Conservation (phyloP, 257 asterid species). For the Solanum arcanum region DNA sequence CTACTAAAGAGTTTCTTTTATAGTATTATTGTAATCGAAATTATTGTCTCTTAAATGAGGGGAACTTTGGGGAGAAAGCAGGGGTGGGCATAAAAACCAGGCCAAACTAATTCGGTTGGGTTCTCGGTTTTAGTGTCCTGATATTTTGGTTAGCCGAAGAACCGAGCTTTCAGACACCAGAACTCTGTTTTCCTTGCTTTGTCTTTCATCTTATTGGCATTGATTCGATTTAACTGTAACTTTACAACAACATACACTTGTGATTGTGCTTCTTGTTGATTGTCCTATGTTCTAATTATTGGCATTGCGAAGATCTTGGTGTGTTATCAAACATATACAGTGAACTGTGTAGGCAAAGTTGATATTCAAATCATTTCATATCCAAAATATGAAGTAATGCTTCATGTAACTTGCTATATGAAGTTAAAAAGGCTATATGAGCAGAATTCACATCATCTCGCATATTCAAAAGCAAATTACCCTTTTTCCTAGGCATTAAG, state of each 20-base stretch:
- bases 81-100: neutral
- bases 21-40: neutral
- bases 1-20: neutral
- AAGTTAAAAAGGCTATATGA: neutral
- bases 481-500: neutral
- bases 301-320: neutral
- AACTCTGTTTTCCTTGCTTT: neutral
- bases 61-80: neutral
- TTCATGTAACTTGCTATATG: neutral
- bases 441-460: neutral
- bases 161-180: neutral
- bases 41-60: neutral
- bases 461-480: neutral
- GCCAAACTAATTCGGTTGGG: neutral
- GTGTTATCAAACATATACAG: neutral
- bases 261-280: neutral
- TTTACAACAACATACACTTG: neutral
- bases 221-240: neutral
- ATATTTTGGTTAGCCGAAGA: neutral
- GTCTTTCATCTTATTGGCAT: neutral
- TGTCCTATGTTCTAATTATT: neutral
- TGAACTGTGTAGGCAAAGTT: neutral
- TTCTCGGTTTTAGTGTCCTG: neutral
- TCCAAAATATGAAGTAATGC: neutral
- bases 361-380: neutral